Evolutionary conservation across 768 basidiomycete species (phyloP), one percentile per base, ranked within the genome.

Genomic region (Sporobolomyces phaffii): DNA sequence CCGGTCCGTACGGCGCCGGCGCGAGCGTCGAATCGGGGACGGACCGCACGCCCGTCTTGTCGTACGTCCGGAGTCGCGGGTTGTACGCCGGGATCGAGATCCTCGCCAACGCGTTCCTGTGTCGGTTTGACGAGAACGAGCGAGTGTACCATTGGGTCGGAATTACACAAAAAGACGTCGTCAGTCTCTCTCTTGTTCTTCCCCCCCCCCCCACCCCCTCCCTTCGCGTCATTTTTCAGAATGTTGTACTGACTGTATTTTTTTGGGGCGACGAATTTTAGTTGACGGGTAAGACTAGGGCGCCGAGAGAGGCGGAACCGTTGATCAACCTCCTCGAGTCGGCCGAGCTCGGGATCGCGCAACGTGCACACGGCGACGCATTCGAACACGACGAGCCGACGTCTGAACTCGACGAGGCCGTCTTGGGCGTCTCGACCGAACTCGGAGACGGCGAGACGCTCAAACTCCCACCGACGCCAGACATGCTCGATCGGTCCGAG

Each of bases 401-500:
- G 1, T 63, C 61, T 47, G 70, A 70, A n/a, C 29, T 63, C 36
- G 50, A 53, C 54, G 53, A 47, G 31, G 44, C 56, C 2, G 8
- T 58, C 28, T 43, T 43, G 11, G 41, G 11, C 3, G 29, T 53
- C 33, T 28, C 22, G 28, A 52, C 73, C 38, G 65, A 71, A 2
- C 60, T 75, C 18, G 52, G 52, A 1, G 68, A 68, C 5, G 75
- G 73, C 40, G 76, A 76, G 64, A 67, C 72, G 29, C 70, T 76
- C 22, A 68, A 65, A 14, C 59, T 76, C 0, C 76, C 76, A 20
- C 76, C 76, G 22, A 76, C 76, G 24, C 76, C 76, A 5, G 72
- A 68, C 15, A 69, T 73, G 65, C 54, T 72, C 24, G 54, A 41
- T 28, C 29, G 20, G 43, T 63, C 47, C 24, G 62, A 76, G 58